phyloP scores from a whole-genome alignment of 305 asterid species.

The Fraxinus dipetala region DNA sequence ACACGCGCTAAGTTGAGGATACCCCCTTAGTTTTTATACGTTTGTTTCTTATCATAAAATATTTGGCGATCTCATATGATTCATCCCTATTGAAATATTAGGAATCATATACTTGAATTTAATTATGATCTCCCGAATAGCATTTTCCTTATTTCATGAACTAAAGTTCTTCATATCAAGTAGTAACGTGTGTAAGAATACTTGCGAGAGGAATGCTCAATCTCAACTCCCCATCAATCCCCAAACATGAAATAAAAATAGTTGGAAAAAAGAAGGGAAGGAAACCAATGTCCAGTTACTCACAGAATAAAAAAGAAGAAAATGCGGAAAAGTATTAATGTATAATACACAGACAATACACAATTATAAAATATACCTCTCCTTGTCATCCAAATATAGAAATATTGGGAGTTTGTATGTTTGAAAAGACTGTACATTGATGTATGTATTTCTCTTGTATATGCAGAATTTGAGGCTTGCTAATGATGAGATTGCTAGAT shows the following conservation, averaged over 20 bases:
- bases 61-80: background rate
- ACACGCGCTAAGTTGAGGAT: background rate
- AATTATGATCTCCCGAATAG: background rate
- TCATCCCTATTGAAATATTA: background rate
- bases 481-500: slow-evolving; percentile 61
- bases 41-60: background rate
- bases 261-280: background rate
- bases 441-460: slow-evolving; percentile 17
- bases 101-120: slow-evolving; percentile 1
- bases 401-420: background rate
- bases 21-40: background rate
- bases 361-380: background rate
- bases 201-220: background rate
- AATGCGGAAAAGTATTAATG: background rate
- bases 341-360: background rate
- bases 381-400: background rate
- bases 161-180: background rate
- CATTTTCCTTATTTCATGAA: background rate
- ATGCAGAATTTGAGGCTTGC: slow-evolving; percentile 78
- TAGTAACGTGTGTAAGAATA: background rate
- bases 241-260: background rate
- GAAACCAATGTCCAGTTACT: background rate
- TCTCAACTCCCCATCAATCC: background rate
- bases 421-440: slow-evolving; percentile 2
- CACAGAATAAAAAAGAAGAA: slow-evolving; percentile 4